A percentile compares a stretch with the other conserved stretches of the same genome.
phyloP scores from a whole-genome alignment of 768 basidiomycete genomes.

The Podaxis sp. region DNA sequence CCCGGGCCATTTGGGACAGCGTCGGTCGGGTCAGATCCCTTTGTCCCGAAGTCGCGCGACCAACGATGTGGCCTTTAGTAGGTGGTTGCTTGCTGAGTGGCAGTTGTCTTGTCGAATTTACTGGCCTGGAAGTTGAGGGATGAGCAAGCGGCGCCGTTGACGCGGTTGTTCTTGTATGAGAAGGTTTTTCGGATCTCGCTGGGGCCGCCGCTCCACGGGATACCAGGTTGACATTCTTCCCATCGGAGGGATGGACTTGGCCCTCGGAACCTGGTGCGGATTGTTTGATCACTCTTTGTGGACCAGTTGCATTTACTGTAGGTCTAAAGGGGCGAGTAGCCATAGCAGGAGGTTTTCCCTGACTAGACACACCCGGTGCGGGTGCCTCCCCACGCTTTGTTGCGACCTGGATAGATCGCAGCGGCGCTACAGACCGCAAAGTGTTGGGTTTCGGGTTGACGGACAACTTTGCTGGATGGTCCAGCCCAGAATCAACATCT shows the following conservation, averaged over 20 bases:
- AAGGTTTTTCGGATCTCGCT: not conserved
- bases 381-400: not conserved
- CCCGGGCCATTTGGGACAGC: constrained; percentile 27
- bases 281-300: constrained; percentile 12
- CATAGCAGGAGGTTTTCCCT: not conserved
- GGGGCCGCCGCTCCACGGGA: not conserved
- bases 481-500: not conserved
- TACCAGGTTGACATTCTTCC: not conserved
- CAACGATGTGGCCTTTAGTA: not conserved
- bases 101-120: constrained; percentile 1
- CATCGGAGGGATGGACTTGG: not conserved
- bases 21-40: constrained; percentile 27
- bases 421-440: not conserved
- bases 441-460: not conserved
- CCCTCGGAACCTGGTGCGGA: not conserved
- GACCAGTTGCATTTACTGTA: not conserved
- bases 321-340: not conserved
- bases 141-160: not conserved
- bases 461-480: not conserved
- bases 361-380: not conserved
- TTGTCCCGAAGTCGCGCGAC: not conserved
- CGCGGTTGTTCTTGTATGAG: not conserved
- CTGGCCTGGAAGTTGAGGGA: not conserved
- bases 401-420: not conserved
- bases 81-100: not conserved